phyloP scores from a whole-genome alignment of 2,329 filamentous ascomycete species.

The Hymenoscyphus fraxineus region DNA sequence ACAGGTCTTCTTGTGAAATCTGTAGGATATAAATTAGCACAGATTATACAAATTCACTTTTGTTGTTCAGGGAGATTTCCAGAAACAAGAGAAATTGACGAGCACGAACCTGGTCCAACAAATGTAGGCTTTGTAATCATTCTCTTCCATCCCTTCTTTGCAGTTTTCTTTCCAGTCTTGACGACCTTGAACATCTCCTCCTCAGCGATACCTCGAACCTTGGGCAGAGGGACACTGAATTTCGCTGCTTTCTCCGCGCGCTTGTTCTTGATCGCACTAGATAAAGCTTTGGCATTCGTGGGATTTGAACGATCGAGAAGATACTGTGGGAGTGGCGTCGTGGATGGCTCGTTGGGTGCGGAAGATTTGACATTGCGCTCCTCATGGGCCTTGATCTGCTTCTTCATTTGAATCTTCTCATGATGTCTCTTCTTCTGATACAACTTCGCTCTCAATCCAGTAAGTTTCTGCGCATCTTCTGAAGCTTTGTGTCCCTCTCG shows the following conservation, averaged over 20 bases:
- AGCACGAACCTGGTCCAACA: slow-evolving; percentile 67
- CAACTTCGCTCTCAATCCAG: slow-evolving; percentile 87
- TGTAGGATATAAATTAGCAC: slow-evolving; percentile 13
- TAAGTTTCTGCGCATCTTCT: slow-evolving; percentile 87
- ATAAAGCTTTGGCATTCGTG: slow-evolving; percentile 63
- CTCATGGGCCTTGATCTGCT: slow-evolving; percentile 90
- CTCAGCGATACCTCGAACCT: slow-evolving; percentile 89
- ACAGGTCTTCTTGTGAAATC: slow-evolving; percentile 88
- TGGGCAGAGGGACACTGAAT: slow-evolving; percentile 87
- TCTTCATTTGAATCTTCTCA: slow-evolving; percentile 98
- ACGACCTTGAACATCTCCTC: slow-evolving; percentile 98
- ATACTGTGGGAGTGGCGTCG: slow-evolving; percentile 84
- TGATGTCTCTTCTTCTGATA: slow-evolving; percentile 90
- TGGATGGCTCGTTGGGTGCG: slow-evolving; percentile 71
- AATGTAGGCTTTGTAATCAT: slow-evolving; percentile 76
- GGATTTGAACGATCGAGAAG: slow-evolving; percentile 75
- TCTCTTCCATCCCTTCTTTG: slow-evolving; percentile 66
- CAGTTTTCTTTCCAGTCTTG: slow-evolving; percentile 91
- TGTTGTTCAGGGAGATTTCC: background rate
- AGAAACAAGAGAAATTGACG: background rate
- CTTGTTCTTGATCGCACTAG: slow-evolving; percentile 87
- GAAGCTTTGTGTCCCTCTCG: slow-evolving; percentile 86
- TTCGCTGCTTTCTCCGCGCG: slow-evolving; percentile 89
- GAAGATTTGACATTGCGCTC: slow-evolving; percentile 90
- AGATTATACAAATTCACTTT: background rate